Percentiles rank a stretch among this genome's conserved stretches.
phyloP scores from a whole-genome alignment of 352 stramenopile genomes.

The Pythium coloratum region DNA sequence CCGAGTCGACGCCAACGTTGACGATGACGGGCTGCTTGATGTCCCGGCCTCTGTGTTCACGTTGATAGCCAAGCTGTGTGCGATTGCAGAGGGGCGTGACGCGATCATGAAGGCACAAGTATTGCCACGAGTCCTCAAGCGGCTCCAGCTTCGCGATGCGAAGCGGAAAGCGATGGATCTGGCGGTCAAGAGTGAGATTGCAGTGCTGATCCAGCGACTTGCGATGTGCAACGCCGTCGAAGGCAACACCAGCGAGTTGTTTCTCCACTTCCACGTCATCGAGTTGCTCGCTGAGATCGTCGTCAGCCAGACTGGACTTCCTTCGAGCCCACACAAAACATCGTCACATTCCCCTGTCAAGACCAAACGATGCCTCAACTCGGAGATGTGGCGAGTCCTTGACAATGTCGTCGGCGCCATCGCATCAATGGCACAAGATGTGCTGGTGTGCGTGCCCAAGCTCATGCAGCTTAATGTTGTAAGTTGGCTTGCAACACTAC shows the following conservation, averaged over 20 bases:
- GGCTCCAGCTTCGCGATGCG: slow-evolving; percentile 47
- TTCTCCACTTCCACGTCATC: slow-evolving; percentile 63
- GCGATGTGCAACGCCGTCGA: slow-evolving; percentile 58
- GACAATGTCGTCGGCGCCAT: slow-evolving; percentile 51
- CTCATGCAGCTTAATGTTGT: slow-evolving; percentile 49
- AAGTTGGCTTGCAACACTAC: slow-evolving; percentile 37
- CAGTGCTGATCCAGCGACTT: slow-evolving; percentile 47
- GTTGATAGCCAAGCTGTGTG: slow-evolving; percentile 62
- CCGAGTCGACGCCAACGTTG: slow-evolving; percentile 33
- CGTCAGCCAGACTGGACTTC: slow-evolving; percentile 9
- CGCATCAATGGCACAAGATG: slow-evolving; percentile 58
- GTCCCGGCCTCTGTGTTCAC: slow-evolving; percentile 66
- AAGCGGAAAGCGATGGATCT: slow-evolving; percentile 30
- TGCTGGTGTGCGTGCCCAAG: slow-evolving; percentile 57
- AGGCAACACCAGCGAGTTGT: slow-evolving; percentile 69
- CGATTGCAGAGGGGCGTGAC: slow-evolving; percentile 50
- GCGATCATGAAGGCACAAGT: slow-evolving; percentile 65
- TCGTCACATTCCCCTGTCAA: background rate
- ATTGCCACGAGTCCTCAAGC: slow-evolving; percentile 67
- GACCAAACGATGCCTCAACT: background rate
- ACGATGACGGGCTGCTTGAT: slow-evolving; percentile 48
- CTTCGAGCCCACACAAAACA: slow-evolving; percentile 4
- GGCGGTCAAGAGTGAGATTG: slow-evolving; percentile 68
- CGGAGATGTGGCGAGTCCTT: slow-evolving; percentile 40
- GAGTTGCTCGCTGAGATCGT: slow-evolving; percentile 43